Base-by-base conservation (phyloP, 2,329 filamentous ascomycete genomes). In the Trichoderma pleuroti region DNA sequence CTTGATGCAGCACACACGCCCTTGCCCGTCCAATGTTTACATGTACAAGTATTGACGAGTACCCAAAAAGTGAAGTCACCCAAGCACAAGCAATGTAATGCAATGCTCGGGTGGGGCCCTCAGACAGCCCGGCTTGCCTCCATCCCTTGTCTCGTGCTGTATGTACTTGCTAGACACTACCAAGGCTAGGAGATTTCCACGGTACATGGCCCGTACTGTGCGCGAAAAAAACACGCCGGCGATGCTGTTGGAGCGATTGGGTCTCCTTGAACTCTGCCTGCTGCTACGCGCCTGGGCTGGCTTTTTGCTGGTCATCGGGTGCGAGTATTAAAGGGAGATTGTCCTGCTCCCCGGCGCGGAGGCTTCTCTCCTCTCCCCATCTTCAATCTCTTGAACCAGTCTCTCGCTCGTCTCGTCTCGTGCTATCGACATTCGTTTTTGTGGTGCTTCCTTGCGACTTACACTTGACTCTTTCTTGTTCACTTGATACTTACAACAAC, bases 381-480 rank as follows among this genome's bases (percentile, higher is more conserved):
- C 39, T 69, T 59, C 36, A 39, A 59, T 59, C 56, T 68, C 65
- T 42, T 42, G 39, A 46, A 28, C 21, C 54, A 42, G 61, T 68
- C 73, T 68, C 70, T 70, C 70, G 69, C 71, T 73, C 62, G 56
- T 24, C 71, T 73, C 62, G 56, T 24, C 68, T 72, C 59, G 62
- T 16, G 56, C 32, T 57, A 39, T 39, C 66, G 52, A 68, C 67
- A 60, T 67, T 72, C 67, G 57, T 66, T 71, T 61, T 61, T 60
- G 3, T 28, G 60, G 66, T 61, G 71, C 71, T 63, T 74, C 73
- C 73, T 72, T 76, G 74, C 54, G 56, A 49, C 54, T 24, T 21
- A 60, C 54, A 49, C 42, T 49, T 28, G 26, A 28, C 26, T 28
- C 26, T 28, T 28, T 5, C 21, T 2, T 18, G 11, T n/a, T 49